Percentiles rank a stretch among this genome's conserved stretches.
Conservation (phyloP, 2,329 filamentous ascomycete genomes). For the Claviceps citrina region DNA sequence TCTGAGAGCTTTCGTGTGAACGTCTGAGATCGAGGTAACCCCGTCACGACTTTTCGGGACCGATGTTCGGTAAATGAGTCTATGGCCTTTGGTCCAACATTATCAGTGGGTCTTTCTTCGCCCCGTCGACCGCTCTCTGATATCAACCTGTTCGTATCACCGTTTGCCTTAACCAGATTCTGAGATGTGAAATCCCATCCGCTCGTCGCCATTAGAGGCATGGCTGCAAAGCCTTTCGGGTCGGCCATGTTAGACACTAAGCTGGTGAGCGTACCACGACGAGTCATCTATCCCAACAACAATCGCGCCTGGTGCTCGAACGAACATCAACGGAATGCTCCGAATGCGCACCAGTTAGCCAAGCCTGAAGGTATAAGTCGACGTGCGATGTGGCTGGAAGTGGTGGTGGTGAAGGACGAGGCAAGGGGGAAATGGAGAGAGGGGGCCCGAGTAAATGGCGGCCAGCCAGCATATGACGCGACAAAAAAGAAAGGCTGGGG, state of each 20-base stretch:
- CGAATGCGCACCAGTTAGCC: not conserved
- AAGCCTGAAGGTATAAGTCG: conserved; percentile 3
- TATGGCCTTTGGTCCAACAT: not conserved
- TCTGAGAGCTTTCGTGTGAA: conserved; percentile 77
- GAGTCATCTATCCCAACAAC: not conserved
- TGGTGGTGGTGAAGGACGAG: conserved; percentile 1
- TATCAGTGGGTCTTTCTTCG: not conserved
- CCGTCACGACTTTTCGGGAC: conserved; percentile 53
- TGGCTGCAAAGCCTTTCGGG: conserved; percentile 14
- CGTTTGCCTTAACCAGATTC: conserved; percentile 13
- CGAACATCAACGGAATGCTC: not conserved
- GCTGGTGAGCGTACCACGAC: conserved; percentile 1
- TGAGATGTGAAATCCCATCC: conserved; percentile 16
- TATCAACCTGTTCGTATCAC: conserved; percentile 6
- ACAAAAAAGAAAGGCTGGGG: not conserved
- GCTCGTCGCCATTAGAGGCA: conserved; percentile 14
- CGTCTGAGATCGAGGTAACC: conserved; percentile 60
- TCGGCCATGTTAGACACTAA: conserved; percentile 17
- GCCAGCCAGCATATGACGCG: not conserved
- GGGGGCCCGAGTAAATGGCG: not conserved
- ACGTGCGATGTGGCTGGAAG: conserved; percentile 4
- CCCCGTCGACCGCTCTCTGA: conserved; percentile 2
- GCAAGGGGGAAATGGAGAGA: not conserved
- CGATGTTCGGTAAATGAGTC: not conserved
- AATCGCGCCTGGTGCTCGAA: not conserved